These are phyloP conservation scores for Verticillium dahliae DNA, from an alignment of 2,329 filamentous ascomycete genomes.

Conservation along the genomic window DNA sequence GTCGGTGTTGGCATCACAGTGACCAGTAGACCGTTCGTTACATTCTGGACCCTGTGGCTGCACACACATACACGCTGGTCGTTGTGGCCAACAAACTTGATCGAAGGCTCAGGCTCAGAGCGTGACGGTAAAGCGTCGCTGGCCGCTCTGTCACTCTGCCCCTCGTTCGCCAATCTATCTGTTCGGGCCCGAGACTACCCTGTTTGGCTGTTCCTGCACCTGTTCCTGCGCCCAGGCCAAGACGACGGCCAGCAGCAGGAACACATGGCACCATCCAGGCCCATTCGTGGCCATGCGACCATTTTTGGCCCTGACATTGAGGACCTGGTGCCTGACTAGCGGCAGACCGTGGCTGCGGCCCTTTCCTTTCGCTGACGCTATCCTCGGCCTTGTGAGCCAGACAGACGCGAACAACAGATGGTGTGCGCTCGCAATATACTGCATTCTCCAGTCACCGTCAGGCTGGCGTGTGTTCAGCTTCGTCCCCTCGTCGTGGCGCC, in stretches of 20 bases:
- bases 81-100: not conserved
- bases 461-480: not conserved
- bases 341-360: not conserved
- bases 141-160: not conserved
- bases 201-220: not conserved
- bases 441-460: not conserved
- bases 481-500: not conserved
- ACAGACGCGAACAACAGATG: not conserved
- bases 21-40: not conserved
- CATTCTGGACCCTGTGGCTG: not conserved
- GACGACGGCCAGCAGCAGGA: conserved; percentile 1
- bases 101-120: not conserved
- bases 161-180: not conserved
- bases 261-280: conserved; percentile 12
- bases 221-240: not conserved
- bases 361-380: not conserved
- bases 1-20: not conserved
- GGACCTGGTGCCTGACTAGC: not conserved
- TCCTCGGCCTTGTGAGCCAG: not conserved
- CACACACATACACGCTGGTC: not conserved
- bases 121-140: not conserved
- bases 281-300: not conserved
- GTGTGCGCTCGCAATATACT: not conserved
- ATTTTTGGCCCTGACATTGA: not conserved
- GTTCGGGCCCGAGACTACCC: not conserved